These are phyloP conservation scores for Talaromyces sp. DNA, from an alignment of 2,329 filamentous ascomycete species.

Conservation along the genomic window DNA sequence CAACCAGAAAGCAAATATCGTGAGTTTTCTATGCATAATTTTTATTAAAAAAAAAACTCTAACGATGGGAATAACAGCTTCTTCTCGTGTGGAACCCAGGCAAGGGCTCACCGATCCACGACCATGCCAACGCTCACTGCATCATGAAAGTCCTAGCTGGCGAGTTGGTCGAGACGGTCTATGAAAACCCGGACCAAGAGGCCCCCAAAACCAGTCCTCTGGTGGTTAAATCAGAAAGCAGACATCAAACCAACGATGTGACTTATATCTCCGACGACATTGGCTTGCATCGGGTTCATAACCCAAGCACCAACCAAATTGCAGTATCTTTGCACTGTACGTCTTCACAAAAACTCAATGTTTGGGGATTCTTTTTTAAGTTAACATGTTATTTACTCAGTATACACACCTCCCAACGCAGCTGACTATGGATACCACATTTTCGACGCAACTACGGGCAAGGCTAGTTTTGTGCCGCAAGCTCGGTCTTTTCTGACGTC, in stretches of 20 bases:
- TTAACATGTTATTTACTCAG: conserved; percentile 25
- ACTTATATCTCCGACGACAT: conserved; percentile 87
- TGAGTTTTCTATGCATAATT: background rate
- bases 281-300: conserved; percentile 77
- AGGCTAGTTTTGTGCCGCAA: conserved; percentile 44
- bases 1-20: conserved; percentile 68
- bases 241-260: conserved; percentile 55
- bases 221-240: background rate
- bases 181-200: conserved; percentile 42
- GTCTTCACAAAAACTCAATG: conserved; percentile 21
- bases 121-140: conserved; percentile 84
- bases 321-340: conserved; percentile 77
- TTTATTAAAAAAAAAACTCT: background rate
- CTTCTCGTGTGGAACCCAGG: conserved; percentile 86
- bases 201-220: background rate
- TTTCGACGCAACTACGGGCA: conserved; percentile 73
- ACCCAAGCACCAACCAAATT: conserved; percentile 64
- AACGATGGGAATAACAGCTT: conserved; percentile 48
- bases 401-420: conserved; percentile 87
- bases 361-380: background rate
- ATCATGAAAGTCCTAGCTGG: conserved; percentile 79
- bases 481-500: background rate
- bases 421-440: conserved; percentile 76
- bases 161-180: conserved; percentile 54
- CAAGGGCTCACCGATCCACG: conserved; percentile 79